Evolutionary conservation across 345 rosid species (phyloP), one percentile per base, ranked within the genome.

Genomic region (Arabis alpina): DNA sequence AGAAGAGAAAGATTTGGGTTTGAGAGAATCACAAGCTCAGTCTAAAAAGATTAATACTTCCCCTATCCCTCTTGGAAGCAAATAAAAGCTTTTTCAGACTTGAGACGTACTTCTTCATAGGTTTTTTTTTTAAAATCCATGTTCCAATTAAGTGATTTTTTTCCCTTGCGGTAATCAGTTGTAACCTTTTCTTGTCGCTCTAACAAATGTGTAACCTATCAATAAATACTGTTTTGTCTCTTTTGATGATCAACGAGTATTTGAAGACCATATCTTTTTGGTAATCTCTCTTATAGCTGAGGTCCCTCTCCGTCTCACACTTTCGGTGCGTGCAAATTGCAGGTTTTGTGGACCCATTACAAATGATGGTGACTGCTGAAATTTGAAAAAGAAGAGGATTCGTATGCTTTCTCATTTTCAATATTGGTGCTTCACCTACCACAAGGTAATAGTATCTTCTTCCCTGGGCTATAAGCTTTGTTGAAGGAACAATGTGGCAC

Each of bases 61-160:
- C 37, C 70, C 12, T 68, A 68, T 75, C 32, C 73, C 78, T 45
- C 73, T 74, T 37, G 78, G 78, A 68, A 53, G 68, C 78, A 74
- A 67, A 67, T 74, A 61, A 68, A 28, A 28, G 40, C 27, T 45
- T 71, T 54, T 32, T 25, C 36, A 54, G 40, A 39, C 59, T 69
- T 10, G 13, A 58, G 51, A 11, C 47, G 34, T 58, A 63, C 23
- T 19, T 19, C 78, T 67, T 50, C 68, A 30, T 68, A 61, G 50
- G 36, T 36, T 60, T 62, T 28, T 16, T 24, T 7, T 32, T 13
- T 30, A 30, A 10, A 36, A 36, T 56, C 58, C 59, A 47, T 61
- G 74, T 68, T 74, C 54, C 53, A 41, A 15, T 50, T 37, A 25
- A 44, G 68, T 52, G 32, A 59, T 25, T 43, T 43, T 27, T 65